A percentile compares a stretch with the other conserved stretches of the same genome.
phyloP scores from a whole-genome alignment of 176 grass and related monocot species.

The Triticum dicoccoides region DNA sequence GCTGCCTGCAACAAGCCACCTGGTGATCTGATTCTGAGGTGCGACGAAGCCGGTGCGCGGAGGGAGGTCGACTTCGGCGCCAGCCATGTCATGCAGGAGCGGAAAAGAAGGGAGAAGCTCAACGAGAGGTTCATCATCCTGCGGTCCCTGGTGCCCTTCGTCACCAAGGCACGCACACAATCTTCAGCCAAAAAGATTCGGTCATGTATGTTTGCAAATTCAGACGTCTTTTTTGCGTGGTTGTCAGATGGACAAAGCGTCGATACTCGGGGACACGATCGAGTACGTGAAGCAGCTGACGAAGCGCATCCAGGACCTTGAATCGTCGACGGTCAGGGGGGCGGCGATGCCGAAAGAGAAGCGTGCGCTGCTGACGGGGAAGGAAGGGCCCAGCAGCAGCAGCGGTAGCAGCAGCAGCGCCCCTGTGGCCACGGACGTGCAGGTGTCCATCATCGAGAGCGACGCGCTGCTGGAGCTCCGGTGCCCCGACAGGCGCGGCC shows the following conservation, averaged over 20 bases:
- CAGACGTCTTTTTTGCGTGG: not conserved
- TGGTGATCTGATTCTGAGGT: slow-evolving; percentile 20
- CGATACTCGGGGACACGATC: slow-evolving; percentile 77
- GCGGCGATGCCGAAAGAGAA: slow-evolving; percentile 1
- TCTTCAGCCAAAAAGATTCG: not conserved
- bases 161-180: slow-evolving; percentile 66
- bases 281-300: slow-evolving; percentile 91
- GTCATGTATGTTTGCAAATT: not conserved
- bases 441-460: slow-evolving; percentile 68
- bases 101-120: slow-evolving; percentile 79
- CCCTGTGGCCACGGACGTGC: slow-evolving; percentile 37
- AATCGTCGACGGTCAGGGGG: slow-evolving; percentile 42
- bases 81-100: slow-evolving; percentile 80
- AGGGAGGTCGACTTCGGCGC: slow-evolving; percentile 45
- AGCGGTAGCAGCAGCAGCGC: not conserved
- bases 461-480: slow-evolving; percentile 69
- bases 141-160: slow-evolving; percentile 78
- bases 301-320: slow-evolving; percentile 69
- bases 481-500: slow-evolving; percentile 53
- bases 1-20: slow-evolving; percentile 19
- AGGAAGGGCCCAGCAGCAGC: slow-evolving; percentile 25
- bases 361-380: slow-evolving; percentile 5
- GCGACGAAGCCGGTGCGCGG: slow-evolving; percentile 28
- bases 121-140: slow-evolving; percentile 84
- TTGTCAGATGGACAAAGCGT: slow-evolving; percentile 77